Base-by-base conservation (phyloP, 164 flowering plant species). In the Umbellularia californica region DNA sequence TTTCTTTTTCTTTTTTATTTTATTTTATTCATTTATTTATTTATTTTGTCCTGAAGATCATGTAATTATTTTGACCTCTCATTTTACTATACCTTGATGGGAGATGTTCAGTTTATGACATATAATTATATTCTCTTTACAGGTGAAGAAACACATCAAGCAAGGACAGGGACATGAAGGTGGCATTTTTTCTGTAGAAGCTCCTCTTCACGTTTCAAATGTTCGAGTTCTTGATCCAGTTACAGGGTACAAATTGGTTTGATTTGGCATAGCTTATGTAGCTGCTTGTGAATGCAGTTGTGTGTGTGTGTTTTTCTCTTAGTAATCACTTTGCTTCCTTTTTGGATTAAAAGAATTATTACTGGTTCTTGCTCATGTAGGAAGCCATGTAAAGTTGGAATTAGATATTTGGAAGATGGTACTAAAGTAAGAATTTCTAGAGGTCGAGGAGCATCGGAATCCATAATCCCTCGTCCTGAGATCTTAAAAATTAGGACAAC, bases 81-180 rank as follows among this genome's bases (percentile, higher is more conserved):
- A 41, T 41, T 41, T 41, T 41, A 41, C 47, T 41, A 41, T 41
- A 2, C 47, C 47, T 41, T 41, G 47, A 41, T 41, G 47, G 47
- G 47, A 41, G 9, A 41, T 41, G 47, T 30, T 30, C 6, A 30
- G 10, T 7, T 41, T 41, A 41, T 41, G 47, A 41, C 47, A 20
- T 55, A 20, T 19, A 70, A n/a, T 13, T 35, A 35, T 41, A 66
- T 65, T 64, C 47, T 41, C 11, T 60, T 75, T 82, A 65, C 86
- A 94, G 99, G 94, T 91, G 33, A 92, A 94, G 83, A 94, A 92
- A 75, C 98, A 95, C 77, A 90, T 93, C 58, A 93, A 94, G 84
- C 91, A 87, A 84, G 95, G 97, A 51, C 90, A 92, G 76, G 95
- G 95, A 69, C 97, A 90, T 81, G 97, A 94, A 88, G 98, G 99